Percentiles rank a stretch among this genome's conserved stretches.
These are phyloP conservation scores for Falciphora oryzae DNA, from an alignment of 2,329 filamentous ascomycete species.

Conservation along the genomic window DNA sequence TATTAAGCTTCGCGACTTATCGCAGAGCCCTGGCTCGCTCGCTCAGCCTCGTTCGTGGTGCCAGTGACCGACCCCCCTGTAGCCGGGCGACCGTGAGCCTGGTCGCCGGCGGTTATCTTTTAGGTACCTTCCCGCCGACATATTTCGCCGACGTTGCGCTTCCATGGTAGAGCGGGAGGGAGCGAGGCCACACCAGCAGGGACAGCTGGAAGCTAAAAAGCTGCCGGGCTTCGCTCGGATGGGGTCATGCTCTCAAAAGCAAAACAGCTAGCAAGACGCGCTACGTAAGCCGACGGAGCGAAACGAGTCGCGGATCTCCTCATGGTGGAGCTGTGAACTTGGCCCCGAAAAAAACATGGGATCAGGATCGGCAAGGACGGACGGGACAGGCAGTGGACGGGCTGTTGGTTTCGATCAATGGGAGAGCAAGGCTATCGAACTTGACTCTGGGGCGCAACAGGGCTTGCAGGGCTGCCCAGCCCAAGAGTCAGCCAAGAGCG, in stretches of 20 bases:
- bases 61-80: too few relatives aligned
- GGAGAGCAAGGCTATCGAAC: background rate
- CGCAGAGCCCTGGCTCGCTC: background rate
- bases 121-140: background rate
- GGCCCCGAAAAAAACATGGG: too few relatives aligned
- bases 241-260: background rate
- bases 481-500: background rate
- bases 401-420: background rate
- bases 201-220: background rate
- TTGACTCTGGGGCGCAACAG: background rate
- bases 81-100: too few relatives aligned
- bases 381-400: background rate
- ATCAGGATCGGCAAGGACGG: background rate
- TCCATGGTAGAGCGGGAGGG: too few relatives aligned
- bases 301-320: too few relatives aligned
- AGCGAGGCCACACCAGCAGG: too few relatives aligned
- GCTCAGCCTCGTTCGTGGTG: background rate
- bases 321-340: background rate
- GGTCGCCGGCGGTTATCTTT: too few relatives aligned
- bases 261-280: background rate
- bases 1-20: background rate
- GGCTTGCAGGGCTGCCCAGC: background rate
- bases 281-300: too few relatives aligned
- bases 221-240: too few relatives aligned
- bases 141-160: background rate